These are phyloP conservation scores for Candida xiaguanensis DNA, from an alignment of 805 yeast genomes.

Conservation along the genomic window DNA sequence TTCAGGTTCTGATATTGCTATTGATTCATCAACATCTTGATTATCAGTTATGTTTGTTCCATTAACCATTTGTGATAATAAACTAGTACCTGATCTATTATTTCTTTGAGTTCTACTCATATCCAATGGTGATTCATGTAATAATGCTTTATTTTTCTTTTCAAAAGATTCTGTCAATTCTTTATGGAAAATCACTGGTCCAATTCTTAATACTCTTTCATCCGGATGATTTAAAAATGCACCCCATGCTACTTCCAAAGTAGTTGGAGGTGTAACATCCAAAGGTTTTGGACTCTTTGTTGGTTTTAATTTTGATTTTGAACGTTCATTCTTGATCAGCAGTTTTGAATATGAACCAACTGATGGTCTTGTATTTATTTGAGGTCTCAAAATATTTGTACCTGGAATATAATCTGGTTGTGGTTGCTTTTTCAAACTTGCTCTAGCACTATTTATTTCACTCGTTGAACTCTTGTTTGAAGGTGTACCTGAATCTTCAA, in stretches of 20 bases:
- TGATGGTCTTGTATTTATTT: slow-evolving; percentile 31
- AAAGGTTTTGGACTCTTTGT: slow-evolving; percentile 24
- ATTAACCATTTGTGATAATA: slow-evolving; percentile 37
- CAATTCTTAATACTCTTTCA: slow-evolving; percentile 59
- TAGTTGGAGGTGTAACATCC: slow-evolving; percentile 45
- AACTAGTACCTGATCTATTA: slow-evolving; percentile 19
- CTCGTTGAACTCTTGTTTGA: slow-evolving; percentile 4
- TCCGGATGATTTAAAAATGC: slow-evolving; percentile 49
- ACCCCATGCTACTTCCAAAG: slow-evolving; percentile 58
- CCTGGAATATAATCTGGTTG: slow-evolving; percentile 55
- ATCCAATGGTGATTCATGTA: slow-evolving; percentile 59
- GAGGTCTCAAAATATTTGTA: slow-evolving; percentile 54
- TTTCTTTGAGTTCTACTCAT: slow-evolving; percentile 22
- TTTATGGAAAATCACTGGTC: slow-evolving; percentile 46
- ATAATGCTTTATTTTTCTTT: slow-evolving; percentile 50
- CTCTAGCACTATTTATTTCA: slow-evolving; percentile 23
- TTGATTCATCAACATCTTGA: slow-evolving; percentile 53
- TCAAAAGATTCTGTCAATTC: slow-evolving; percentile 50
- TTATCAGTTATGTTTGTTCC: slow-evolving; percentile 16
- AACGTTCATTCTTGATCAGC: slow-evolving; percentile 13
- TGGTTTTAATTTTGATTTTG: slow-evolving; percentile 9
- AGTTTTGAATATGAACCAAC: slow-evolving; percentile 17
- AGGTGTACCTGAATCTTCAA: slow-evolving; percentile 17
- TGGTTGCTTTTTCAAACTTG: slow-evolving; percentile 18
- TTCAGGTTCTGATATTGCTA: slow-evolving; percentile 59